Evolutionary conservation across 352 stramenopile genomes (phyloP).

Genomic region (Phytophthora cajani): DNA sequence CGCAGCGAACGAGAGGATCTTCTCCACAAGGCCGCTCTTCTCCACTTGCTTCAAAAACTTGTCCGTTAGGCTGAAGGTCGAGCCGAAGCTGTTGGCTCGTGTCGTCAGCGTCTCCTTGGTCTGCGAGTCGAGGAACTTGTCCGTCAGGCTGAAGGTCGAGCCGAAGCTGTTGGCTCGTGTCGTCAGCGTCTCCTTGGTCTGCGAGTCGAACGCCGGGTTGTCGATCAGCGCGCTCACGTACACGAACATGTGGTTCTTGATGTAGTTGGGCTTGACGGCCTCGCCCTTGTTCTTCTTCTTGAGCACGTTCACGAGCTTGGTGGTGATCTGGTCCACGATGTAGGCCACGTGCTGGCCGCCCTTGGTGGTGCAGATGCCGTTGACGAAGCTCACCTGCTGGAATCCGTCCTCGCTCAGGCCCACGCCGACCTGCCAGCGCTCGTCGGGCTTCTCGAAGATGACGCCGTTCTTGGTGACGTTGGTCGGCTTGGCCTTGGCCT

Average conservation of each 20-base stretch:
- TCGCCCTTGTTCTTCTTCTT: slow-evolving; percentile 96
- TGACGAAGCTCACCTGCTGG: slow-evolving; percentile 98
- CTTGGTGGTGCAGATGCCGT: slow-evolving; percentile 97
- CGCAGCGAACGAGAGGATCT: slow-evolving; percentile 91
- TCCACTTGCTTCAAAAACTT: slow-evolving; percentile 91
- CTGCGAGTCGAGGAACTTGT: slow-evolving; percentile 96
- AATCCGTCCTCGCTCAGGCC: slow-evolving; percentile 93
- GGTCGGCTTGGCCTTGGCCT: slow-evolving; percentile 36
- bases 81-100: slow-evolving; percentile 83
- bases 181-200: slow-evolving; percentile 98
- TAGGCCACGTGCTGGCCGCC: slow-evolving; percentile 97
- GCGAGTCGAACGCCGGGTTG: slow-evolving; percentile 98
- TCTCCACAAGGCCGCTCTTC: slow-evolving; percentile 91
- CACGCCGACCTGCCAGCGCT: slow-evolving; percentile 95
- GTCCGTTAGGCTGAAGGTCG: slow-evolving; percentile 86
- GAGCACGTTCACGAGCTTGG: slow-evolving; percentile 89
- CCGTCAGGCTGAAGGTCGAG: slow-evolving; percentile 84
- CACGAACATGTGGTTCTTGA: slow-evolving; percentile 96
- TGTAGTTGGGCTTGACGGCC: slow-evolving; percentile 93
- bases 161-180: slow-evolving; percentile 87
- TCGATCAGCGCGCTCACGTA: slow-evolving; percentile 97
- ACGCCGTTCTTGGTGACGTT: slow-evolving; percentile 56
- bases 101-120: slow-evolving; percentile 98
- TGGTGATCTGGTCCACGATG: slow-evolving; percentile 90
- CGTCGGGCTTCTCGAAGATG: slow-evolving; percentile 94